phyloP scores from a whole-genome alignment of 2,329 filamentous ascomycete genomes.

The Alternaria solani region DNA sequence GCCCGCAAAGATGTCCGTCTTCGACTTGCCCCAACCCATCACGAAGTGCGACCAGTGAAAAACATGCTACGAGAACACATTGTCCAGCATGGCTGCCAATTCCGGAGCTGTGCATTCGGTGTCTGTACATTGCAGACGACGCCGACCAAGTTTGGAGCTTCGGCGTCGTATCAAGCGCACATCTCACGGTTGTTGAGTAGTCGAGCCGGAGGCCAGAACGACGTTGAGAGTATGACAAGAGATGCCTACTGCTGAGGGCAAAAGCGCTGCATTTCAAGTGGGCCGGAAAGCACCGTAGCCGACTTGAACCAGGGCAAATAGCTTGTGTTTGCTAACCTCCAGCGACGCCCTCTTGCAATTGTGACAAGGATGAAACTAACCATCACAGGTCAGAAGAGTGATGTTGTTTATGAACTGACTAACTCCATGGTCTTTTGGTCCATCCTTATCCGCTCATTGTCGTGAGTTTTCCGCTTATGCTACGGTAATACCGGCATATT shows the following conservation, averaged over 20 bases:
- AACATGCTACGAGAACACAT: background rate
- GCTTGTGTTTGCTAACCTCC: background rate
- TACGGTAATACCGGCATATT: background rate
- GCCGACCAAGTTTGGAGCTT: background rate
- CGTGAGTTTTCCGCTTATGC: background rate
- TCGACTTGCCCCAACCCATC: background rate
- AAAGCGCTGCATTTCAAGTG: background rate
- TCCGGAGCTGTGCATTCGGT: background rate
- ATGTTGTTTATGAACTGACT: background rate
- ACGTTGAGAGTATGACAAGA: background rate
- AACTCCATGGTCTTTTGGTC: background rate
- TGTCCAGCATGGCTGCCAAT: background rate
- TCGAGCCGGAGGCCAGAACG: background rate
- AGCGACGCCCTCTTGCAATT: no score
- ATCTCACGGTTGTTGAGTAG: background rate
- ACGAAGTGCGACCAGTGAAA: background rate
- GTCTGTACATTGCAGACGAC: background rate
- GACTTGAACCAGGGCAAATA: background rate
- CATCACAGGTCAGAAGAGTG: background rate
- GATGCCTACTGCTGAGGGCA: background rate
- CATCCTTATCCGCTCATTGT: background rate
- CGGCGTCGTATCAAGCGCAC: background rate
- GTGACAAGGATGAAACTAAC: background rate
- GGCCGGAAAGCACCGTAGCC: constrained; percentile 4
- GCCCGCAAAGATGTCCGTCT: background rate